phyloP scores from a whole-genome alignment of 2,329 filamentous ascomycete genomes.

The Nigrospora osmanthi region DNA sequence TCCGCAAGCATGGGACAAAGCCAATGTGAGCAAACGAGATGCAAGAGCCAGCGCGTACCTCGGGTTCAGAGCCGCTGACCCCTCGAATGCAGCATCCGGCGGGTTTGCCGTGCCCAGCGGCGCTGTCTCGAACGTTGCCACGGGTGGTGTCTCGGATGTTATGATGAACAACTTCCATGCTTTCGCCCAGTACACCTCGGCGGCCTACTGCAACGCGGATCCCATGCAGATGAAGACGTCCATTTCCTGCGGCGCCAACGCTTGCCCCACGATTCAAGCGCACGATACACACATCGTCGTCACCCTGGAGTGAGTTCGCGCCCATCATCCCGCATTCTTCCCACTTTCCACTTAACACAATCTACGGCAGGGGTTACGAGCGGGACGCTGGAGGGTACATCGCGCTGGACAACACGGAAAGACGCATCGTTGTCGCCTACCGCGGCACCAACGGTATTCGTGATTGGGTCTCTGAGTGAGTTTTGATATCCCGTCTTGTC shows the following conservation, averaged over 20 bases:
- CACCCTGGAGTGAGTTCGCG: constrained; percentile 6
- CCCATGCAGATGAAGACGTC: constrained; percentile 2
- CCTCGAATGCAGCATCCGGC: too few relatives aligned
- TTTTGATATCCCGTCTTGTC: background rate
- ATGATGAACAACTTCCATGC: constrained; percentile 10
- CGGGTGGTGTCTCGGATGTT: background rate
- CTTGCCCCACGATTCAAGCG: constrained; percentile 10
- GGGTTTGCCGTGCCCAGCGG: background rate
- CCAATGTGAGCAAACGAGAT: background rate
- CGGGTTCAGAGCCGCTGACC: background rate
- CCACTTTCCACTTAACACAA: background rate
- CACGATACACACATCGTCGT: constrained; percentile 6
- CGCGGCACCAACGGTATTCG: constrained; percentile 7
- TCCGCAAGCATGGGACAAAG: background rate
- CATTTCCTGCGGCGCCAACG: constrained; percentile 8
- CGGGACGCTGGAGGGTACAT: constrained; percentile 11
- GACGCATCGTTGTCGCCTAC: constrained; percentile 11
- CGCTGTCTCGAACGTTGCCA: background rate
- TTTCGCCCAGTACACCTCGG: constrained; percentile 12
- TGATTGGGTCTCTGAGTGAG: constrained; percentile 8
- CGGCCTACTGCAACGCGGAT: constrained; percentile 15
- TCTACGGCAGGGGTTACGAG: background rate
- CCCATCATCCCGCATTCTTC: background rate
- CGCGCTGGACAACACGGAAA: constrained; percentile 9
- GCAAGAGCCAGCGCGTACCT: too few relatives aligned